Evolutionary conservation across 345 rosid genomes (phyloP), one percentile per base, ranked within the genome.

Genomic region (Lumnitzera racemosa): DNA sequence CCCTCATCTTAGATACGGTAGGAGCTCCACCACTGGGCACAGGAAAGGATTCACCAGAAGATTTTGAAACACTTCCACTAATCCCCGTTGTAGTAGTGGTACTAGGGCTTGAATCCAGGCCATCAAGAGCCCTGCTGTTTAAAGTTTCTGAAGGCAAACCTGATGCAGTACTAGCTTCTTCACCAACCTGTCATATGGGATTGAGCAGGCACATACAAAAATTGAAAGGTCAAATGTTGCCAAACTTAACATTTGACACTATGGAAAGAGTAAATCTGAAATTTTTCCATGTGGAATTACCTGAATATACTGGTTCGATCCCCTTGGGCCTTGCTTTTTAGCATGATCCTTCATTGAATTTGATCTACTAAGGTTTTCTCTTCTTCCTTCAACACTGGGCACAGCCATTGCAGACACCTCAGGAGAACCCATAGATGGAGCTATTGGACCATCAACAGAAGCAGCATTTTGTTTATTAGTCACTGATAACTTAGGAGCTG

Each of bases 331-430:
- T 31, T 50, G 46, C 67, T 71, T 74, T 71, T 73, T 77, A 65
- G 78, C 86, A 59, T 64, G 59, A 66, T 86, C 81, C 68, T 84
- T 80, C 4, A 72, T 74, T 61, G 88, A 78, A 67, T 76, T 83
- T 47, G 83, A 78, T 68, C 81, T 62, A 67, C 76, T 67, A 72
- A 79, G 59, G 60, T 49, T 60, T 56, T 77, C 80, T 61, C 17
- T 78, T 56, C 58, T 79, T 61, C 72, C 74, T 24, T 80, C 90
- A 62, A 57, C 50, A 55, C 56, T 71, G 47, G 68, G 23, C 41
- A 16, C 46, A 25, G 51, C 60, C 14, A 65, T 53, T 43, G 17
- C 14, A 51, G 77, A 55, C 55, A 73, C 79, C 70, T 74, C 82
- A 53, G 15, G 16, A 27, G 73, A 52, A 2, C 61, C 66, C 46